Evolutionary conservation across 2,329 filamentous ascomycete genomes (phyloP), one percentile per base, ranked within the genome.

Genomic region (Beauveria sp.): DNA sequence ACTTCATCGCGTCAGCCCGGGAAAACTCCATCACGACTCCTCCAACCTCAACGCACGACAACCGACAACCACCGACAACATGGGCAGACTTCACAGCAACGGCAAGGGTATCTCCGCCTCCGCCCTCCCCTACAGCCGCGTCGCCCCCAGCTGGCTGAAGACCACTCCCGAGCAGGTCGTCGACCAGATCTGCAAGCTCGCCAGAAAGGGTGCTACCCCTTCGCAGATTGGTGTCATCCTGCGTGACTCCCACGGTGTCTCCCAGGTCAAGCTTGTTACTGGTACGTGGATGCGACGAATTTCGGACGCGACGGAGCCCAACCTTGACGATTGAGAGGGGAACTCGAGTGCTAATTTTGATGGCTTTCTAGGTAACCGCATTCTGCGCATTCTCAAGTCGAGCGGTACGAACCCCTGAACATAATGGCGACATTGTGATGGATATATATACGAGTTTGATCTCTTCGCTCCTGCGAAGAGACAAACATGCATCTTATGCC

Each of bases 161-260:
- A 96, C 91, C 83, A 96, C 92, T 72, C 93, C 95, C 76, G 92
- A 97, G 75, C 91, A 96, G 84, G 92, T 99, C 79, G 91, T 96
- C 73, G 95, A 99, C 78, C 93, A 98, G 84, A 99, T 99, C 83
- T 93, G 90, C 84, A 96, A 96, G 86, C 90, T 98, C 78, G 95
- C 95, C 77, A 93, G 91, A 84, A 98, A 98, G 90, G 95, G 96
- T 83, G 91, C 91, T 72, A 96, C 93, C 70, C 95, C 95, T 74
- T 97, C 93, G 68, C 93, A 98, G 86, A 99, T 99, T 75, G 95
- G 96, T 90, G 93, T 98, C 77, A 84, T 98, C 74, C 91, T 99
- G 78, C 88, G 96, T 84, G 96, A 99, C 83, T 92, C 89, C 76
- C 95, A 99, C 84, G 96, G 96, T 77, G 86, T 99, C 80, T 91